Evolutionary conservation across 768 basidiomycete species (phyloP), one percentile per base, ranked within the genome.

Genomic region (Mycena vulgaris): DNA sequence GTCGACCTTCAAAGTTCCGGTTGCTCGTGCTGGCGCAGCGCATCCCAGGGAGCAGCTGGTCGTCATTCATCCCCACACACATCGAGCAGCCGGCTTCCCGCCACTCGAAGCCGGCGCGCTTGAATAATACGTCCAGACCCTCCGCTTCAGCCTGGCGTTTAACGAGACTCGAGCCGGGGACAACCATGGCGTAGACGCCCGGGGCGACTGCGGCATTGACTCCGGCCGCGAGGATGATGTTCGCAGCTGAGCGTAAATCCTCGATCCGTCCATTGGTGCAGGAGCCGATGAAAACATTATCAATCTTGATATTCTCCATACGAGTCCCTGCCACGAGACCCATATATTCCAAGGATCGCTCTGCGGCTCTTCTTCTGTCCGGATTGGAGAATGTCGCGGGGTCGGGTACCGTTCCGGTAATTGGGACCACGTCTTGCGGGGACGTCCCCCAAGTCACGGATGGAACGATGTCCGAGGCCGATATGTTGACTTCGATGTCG

Each of bases 11-110:
- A 74, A 97, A 96, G 82, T 96, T 96, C 63, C 95, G 89, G 81
- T 96, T 96, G 75, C 93, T 95, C 30, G 95, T 96, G 72, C 93
- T 95, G 8, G 95, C 95, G 77, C 95, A 97, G 37, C 95, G 92
- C 76, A 92, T 87, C 14, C 93, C 91, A 3, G 94, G 93, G n/a
- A 87, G 85, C 61, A 97, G 84, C 76, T 95, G 94, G 81, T 97
- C 95, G 11, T 95, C 93, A 81, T 96, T 96, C 95, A 97, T 97
- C 47, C 95, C 95, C 70, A 97, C 80, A 82, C 95, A 97, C 95
- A 97, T 97, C 21, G 95, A 97, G 78, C 95, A 97, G 37, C 95
- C 95, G 27, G 95, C 95, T 81, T 97, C 95, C 52, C 95, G 89
- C 95, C 95, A 96, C 76, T 97, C 95, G 76, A 96, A 97, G 27